Conservation (phyloP, 1,284 basidiomycete species). For the Tylopilus sp. region DNA sequence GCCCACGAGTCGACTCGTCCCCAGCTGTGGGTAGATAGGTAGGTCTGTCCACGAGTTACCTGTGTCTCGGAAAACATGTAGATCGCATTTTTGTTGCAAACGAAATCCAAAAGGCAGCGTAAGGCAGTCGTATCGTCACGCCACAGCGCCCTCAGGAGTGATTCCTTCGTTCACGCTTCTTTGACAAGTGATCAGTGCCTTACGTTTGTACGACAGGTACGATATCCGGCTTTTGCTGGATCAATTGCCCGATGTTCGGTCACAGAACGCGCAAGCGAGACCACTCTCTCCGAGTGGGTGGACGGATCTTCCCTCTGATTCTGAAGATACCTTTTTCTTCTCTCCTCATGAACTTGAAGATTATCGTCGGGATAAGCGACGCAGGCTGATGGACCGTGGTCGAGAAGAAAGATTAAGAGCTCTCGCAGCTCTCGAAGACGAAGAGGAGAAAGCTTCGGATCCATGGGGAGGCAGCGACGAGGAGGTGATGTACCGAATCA, state of each 20-base stretch:
- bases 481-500: conserved; percentile 57
- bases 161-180: conserved; percentile 23
- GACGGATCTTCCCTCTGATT: conserved; percentile 85
- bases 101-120: conserved; percentile 13
- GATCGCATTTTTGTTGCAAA: conserved; percentile 18
- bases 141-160: conserved; percentile 18
- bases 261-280: conserved; percentile 14
- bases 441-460: conserved; percentile 52
- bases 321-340: conserved; percentile 86
- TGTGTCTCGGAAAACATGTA: conserved; percentile 11
- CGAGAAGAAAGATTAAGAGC: conserved; percentile 74
- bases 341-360: conserved; percentile 74
- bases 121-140: conserved; percentile 13
- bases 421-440: conserved; percentile 58
- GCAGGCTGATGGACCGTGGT: conserved; percentile 67
- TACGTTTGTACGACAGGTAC: conserved; percentile 63
- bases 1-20: conserved; percentile 11
- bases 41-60: conserved; percentile 28
- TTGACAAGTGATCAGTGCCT: conserved; percentile 16
- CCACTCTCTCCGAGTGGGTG: conserved; percentile 70
- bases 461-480: conserved; percentile 80
- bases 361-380: conserved; percentile 73
- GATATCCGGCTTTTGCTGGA: conserved; percentile 83
- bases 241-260: conserved; percentile 44
- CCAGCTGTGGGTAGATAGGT: conserved; percentile 77